A percentile compares a stretch with the other conserved stretches of the same genome.
Conservation (phyloP, 495 filamentous ascomycete species). For the Xylaria sp. region DNA sequence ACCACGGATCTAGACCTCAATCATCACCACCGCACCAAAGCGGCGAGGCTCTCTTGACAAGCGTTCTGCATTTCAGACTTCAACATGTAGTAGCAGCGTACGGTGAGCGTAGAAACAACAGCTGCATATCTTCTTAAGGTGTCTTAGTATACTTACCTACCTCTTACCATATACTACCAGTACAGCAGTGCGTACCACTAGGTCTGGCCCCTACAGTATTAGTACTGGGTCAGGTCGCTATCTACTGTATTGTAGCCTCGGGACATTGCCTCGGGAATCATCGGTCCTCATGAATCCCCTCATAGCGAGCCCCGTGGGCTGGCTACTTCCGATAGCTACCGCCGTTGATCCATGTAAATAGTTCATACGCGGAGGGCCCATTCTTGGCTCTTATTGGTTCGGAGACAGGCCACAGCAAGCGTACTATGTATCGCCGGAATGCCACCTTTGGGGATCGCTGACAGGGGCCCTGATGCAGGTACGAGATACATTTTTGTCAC, state of each 20-base stretch:
- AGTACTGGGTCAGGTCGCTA: neutral
- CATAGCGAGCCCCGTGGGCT: neutral
- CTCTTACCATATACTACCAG: no score
- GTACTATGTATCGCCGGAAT: constrained; percentile 10
- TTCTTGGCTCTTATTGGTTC: constrained; percentile 1
- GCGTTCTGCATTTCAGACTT: neutral
- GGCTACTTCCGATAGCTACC: neutral
- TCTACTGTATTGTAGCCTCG: neutral
- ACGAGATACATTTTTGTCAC: constrained; percentile 18
- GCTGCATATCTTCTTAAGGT: neutral
- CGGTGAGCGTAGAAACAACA: neutral
- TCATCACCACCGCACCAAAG: neutral
- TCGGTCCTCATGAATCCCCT: neutral
- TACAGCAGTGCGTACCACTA: neutral
- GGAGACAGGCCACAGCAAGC: neutral
- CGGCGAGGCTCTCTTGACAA: neutral
- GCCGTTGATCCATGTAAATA: neutral
- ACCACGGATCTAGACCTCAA: constrained; percentile 6
- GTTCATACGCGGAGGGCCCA: neutral
- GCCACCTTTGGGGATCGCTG: constrained; percentile 21
- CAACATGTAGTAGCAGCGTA: neutral
- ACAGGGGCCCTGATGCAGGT: constrained; percentile 26
- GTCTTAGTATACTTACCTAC: no score
- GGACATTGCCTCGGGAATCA: constrained; percentile 7
- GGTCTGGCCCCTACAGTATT: neutral